Base-by-base conservation (phyloP, 1,139 yeast genomes). In the Suhomyces ambrosiae region DNA sequence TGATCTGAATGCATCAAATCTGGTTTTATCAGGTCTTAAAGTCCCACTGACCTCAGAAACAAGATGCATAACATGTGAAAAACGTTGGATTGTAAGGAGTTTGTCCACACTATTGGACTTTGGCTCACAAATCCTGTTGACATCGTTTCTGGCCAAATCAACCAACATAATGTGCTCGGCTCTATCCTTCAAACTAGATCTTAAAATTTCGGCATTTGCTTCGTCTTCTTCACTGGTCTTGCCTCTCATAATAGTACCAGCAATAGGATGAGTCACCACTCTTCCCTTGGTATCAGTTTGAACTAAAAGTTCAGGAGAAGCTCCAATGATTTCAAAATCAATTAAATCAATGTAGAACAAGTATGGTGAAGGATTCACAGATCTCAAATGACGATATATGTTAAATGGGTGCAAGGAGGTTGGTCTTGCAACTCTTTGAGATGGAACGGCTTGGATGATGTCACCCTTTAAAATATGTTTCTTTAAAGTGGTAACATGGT, bases 111-210 rank as follows among this genome's bases (percentile, higher is more conserved):
- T 78, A 30, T 95, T 89, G 7, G 92, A 75, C 26, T 64, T 62
- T 14, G 97, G 97, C 45, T 85, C 82, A 65, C 97, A 90, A n/a
- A 92, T 83, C 48, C 98, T 76, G 64, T 92, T 92, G 52, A 92
- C 81, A 58, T 92, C 98, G 57, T 92, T 92, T 58, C 98, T 78
- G 4, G 98, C 98, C 56, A 92, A 74, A 63, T 92, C 98, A 18
- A 92, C 98, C 65, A 92, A 79, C 98, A 92, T 92, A 41, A 92
- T 94, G 61, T 92, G 98, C 65, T 92, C 98, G 1, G 98, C 97
- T 37, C 97, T 78, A 61, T 92, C 98, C 60, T 92, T 92, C 46
- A 83, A 67, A 12, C 95, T 86, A n/a, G 80, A 65, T 52, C 87
- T 73, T 49, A 92, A 76, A 40, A 79, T 79, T 16, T 74, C 72